These are phyloP conservation scores for Aristolochia californica DNA, from an alignment of 164 flowering plant species.

Conservation along the genomic window DNA sequence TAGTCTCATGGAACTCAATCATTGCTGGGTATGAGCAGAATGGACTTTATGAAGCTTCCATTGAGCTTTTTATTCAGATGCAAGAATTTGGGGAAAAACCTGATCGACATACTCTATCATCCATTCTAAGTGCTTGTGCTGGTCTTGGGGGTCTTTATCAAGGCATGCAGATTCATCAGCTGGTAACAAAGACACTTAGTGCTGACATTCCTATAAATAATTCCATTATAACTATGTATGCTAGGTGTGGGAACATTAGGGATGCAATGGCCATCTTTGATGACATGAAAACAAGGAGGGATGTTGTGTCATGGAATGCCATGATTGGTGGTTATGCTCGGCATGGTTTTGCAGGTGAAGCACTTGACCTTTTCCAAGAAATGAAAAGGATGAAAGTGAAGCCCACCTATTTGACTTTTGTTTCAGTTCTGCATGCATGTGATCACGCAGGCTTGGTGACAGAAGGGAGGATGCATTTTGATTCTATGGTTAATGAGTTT, in stretches of 20 bases:
- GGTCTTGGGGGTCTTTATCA: slow-evolving; percentile 8
- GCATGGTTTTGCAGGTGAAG: slow-evolving; percentile 11
- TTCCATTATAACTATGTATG: slow-evolving; percentile 13
- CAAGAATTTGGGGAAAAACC: slow-evolving; percentile 9
- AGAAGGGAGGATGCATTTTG: slow-evolving; percentile 8
- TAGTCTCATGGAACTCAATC: slow-evolving; percentile 16
- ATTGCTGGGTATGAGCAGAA: slow-evolving; percentile 14
- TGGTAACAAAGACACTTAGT: slow-evolving; percentile 4
- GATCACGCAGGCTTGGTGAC: slow-evolving; percentile 13
- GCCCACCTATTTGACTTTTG: slow-evolving; percentile 12
- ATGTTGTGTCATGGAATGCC: slow-evolving; percentile 15
- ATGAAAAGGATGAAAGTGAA: slow-evolving; percentile 10
- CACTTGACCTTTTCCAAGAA: slow-evolving; percentile 8
- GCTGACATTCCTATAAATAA: slow-evolving; percentile 11
- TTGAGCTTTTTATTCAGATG: slow-evolving; percentile 10
- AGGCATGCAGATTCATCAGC: slow-evolving; percentile 16
- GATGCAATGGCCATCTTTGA: slow-evolving; percentile 10
- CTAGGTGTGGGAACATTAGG: slow-evolving; percentile 12
- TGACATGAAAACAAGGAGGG: slow-evolving; percentile 5
- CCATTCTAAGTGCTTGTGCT: slow-evolving; percentile 12
- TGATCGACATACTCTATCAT: slow-evolving; percentile 13
- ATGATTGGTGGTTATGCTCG: slow-evolving; percentile 15
- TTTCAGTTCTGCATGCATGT: slow-evolving; percentile 14
- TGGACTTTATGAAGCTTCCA: slow-evolving; percentile 5
- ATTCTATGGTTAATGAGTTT: slow-evolving; percentile 12